These are phyloP conservation scores for Hygrocybe punicea DNA, from an alignment of 768 basidiomycete genomes.

Conservation along the genomic window DNA sequence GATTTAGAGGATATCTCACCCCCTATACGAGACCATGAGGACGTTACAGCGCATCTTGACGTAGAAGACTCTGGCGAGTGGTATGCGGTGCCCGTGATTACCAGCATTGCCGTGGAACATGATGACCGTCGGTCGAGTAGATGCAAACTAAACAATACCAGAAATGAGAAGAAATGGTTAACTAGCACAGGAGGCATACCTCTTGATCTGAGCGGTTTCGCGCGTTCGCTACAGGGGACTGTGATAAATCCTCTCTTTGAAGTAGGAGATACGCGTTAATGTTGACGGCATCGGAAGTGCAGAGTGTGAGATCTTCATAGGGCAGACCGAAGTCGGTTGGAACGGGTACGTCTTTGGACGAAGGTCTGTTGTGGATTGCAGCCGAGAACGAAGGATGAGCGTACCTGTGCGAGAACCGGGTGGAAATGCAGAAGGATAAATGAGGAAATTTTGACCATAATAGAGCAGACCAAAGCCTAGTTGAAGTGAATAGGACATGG, in stretches of 20 bases:
- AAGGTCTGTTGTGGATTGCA: background rate
- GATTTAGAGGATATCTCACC: constrained; percentile 48
- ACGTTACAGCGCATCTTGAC: constrained; percentile 87
- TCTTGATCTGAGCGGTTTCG: constrained; percentile 51
- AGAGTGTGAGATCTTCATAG: constrained; percentile 71
- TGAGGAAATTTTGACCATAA: constrained; percentile 83
- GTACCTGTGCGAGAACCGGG: constrained; percentile 75
- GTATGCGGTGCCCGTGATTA: constrained; percentile 86
- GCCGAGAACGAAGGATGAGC: constrained; percentile 7
- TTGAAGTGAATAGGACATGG: background rate
- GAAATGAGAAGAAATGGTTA: background rate
- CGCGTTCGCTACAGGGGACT: constrained; percentile 33
- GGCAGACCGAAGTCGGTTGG: constrained; percentile 70
- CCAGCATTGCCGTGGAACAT: constrained; percentile 94
- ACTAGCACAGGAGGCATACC: constrained; percentile 32
- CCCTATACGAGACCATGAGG: constrained; percentile 89
- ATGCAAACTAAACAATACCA: constrained; percentile 34
- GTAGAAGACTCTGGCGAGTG: constrained; percentile 79
- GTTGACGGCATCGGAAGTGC: constrained; percentile 67
- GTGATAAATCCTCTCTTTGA: constrained; percentile 51
- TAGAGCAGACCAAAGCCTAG: constrained; percentile 72
- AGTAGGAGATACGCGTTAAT: constrained; percentile 75
- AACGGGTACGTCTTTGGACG: constrained; percentile 58
- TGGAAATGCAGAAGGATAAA: constrained; percentile 82
- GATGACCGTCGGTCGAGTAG: constrained; percentile 74